Percentiles rank a stretch among this genome's conserved stretches.
Evolutionary conservation across 1,284 basidiomycete genomes (phyloP).

Genomic region (Apiotrichum mycotoxinovorans): DNA sequence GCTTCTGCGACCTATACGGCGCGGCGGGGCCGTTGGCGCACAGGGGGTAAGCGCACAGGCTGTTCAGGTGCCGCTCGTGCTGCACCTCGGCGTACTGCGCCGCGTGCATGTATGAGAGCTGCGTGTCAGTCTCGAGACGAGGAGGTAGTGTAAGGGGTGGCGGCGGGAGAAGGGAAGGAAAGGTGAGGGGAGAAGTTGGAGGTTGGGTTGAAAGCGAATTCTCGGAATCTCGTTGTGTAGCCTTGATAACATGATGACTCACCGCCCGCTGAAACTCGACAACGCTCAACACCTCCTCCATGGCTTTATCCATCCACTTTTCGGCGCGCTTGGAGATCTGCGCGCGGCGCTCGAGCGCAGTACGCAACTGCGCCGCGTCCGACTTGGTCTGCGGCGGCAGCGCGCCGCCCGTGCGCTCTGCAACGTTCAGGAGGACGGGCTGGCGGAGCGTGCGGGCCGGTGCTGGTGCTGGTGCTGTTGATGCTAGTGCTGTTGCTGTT

Average conservation of each 20-base stretch:
- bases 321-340: conserved; percentile 13
- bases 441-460: conserved; percentile 6
- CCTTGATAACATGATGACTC: conserved; percentile 4
- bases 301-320: conserved; percentile 18
- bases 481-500: background rate
- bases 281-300: conserved; percentile 18
- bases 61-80: conserved; percentile 43
- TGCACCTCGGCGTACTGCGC: conserved; percentile 33
- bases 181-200: background rate
- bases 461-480: background rate
- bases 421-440: background rate
- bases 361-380: conserved; percentile 10
- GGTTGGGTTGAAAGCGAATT: no score
- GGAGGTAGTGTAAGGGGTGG: background rate
- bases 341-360: conserved; percentile 10
- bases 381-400: background rate
- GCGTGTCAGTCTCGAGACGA: background rate
- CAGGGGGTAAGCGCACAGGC: conserved; percentile 36
- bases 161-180: background rate
- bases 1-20: conserved; percentile 26
- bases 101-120: conserved; percentile 24
- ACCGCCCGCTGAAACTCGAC: conserved; percentile 10
- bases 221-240: no score
- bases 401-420: background rate
- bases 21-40: conserved; percentile 30